phyloP scores from a whole-genome alignment of 1,139 yeast genomes.

The Diutina rugosa region DNA sequence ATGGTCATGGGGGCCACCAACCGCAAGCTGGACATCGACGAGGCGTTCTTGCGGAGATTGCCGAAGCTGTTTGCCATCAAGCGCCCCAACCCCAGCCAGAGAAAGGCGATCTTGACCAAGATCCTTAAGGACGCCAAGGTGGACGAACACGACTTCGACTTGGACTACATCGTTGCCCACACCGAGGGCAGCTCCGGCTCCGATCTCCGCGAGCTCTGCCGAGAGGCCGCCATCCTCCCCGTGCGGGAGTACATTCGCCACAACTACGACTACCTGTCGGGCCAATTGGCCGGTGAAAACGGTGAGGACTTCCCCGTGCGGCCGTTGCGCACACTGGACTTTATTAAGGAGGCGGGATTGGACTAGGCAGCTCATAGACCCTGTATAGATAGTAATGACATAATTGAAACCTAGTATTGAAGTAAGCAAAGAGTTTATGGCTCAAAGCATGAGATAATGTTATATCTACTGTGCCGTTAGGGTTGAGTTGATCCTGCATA shows the following conservation, averaged over 20 bases:
- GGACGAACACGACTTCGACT: constrained; percentile 43
- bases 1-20: constrained; percentile 93
- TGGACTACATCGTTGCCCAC: constrained; percentile 42
- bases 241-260: constrained; percentile 70
- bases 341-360: constrained; percentile 17
- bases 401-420: background rate
- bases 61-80: constrained; percentile 81
- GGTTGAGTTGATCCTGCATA: background rate
- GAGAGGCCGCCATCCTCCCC: constrained; percentile 87
- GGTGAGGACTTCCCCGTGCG: constrained; percentile 22
- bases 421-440: too few species aligned
- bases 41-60: constrained; percentile 83
- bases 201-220: constrained; percentile 78
- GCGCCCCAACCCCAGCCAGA: constrained; percentile 58
- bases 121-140: constrained; percentile 53
- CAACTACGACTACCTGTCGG: constrained; percentile 32
- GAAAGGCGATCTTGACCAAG: constrained; percentile 56
- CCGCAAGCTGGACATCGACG: constrained; percentile 82
- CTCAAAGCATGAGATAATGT: too few species aligned
- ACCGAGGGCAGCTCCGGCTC: constrained; percentile 84
- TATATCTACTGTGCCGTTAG: background rate
- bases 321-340: constrained; percentile 34
- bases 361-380: constrained; percentile 11
- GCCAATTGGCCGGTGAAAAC: constrained; percentile 15
- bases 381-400: background rate